Evolutionary conservation across 768 basidiomycete genomes (phyloP).

Genomic region (Tephrocybe sp.): DNA sequence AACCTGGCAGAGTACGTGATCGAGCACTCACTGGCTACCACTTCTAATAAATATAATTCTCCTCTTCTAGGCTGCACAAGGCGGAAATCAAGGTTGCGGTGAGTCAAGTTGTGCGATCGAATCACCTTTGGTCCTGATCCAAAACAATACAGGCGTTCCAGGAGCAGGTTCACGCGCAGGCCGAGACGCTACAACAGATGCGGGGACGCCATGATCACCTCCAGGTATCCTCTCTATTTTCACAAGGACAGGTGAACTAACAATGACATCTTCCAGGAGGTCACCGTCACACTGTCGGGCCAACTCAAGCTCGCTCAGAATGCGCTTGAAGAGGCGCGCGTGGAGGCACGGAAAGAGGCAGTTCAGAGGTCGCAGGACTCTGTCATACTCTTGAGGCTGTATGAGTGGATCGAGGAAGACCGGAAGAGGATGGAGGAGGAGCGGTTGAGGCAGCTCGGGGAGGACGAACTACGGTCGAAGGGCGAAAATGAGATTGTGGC

Average conservation of each 20-base stretch:
- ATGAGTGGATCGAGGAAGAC: slow-evolving; percentile 11
- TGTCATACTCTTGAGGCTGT: slow-evolving; percentile 16
- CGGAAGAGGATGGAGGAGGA: slow-evolving; percentile 12
- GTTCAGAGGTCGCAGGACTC: slow-evolving; percentile 16
- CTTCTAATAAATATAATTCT: not conserved
- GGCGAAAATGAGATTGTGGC: slow-evolving; percentile 14
- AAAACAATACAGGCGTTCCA: slow-evolving; percentile 14
- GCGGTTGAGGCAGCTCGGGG: slow-evolving; percentile 10
- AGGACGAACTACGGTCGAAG: slow-evolving; percentile 12
- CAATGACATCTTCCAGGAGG: slow-evolving; percentile 22
- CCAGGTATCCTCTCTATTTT: slow-evolving; percentile 8
- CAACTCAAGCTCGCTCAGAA: slow-evolving; percentile 29
- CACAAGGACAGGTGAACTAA: slow-evolving; percentile 26
- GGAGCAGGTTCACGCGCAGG: slow-evolving; percentile 43
- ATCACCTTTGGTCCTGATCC: not conserved
- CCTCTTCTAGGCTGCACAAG: not conserved
- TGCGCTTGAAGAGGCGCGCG: slow-evolving; percentile 35
- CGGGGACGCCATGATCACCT: slow-evolving; percentile 31
- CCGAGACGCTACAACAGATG: slow-evolving; percentile 37
- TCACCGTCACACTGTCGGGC: slow-evolving; percentile 31
- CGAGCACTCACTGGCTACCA: not conserved
- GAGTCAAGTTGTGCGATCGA: not conserved
- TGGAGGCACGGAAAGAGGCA: slow-evolving; percentile 8
- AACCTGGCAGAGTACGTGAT: not conserved
- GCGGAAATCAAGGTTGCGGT: not conserved